Evolutionary conservation across 495 filamentous ascomycete species (phyloP).

Genomic region (Tuber aestivum): DNA sequence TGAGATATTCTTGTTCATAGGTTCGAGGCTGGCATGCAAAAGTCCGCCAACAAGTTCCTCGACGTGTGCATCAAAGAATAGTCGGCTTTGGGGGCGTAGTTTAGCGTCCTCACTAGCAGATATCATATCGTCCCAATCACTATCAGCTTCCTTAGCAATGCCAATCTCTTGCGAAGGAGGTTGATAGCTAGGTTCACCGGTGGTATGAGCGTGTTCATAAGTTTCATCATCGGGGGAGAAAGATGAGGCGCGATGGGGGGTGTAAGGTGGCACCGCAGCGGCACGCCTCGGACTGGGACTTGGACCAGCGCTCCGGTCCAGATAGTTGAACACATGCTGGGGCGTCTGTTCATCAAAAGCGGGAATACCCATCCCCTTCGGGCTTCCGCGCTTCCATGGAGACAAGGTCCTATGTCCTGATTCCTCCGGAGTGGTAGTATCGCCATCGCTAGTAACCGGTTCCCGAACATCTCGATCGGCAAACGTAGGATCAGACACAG

Average conservation of each 20-base stretch:
- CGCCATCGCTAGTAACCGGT: slow-evolving; percentile 12
- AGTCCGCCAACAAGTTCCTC: slow-evolving; percentile 74
- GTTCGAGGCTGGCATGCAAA: slow-evolving; percentile 67
- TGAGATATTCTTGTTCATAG: slow-evolving; percentile 69
- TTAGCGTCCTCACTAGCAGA: slow-evolving; percentile 76
- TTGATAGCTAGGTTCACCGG: slow-evolving; percentile 15
- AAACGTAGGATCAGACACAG: slow-evolving; percentile 22
- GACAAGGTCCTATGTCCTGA: slow-evolving; percentile 15
- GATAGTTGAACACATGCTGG: slow-evolving; percentile 25
- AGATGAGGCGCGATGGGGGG: slow-evolving; percentile 30
- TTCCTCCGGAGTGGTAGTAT: slow-evolving; percentile 24
- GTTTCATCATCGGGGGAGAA: slow-evolving; percentile 38
- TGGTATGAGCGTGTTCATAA: slow-evolving; percentile 24
- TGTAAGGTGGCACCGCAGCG: background rate
- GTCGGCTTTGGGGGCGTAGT: slow-evolving; percentile 57
- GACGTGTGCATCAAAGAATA: slow-evolving; percentile 82
- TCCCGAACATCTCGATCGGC: slow-evolving; percentile 14
- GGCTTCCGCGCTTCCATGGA: slow-evolving; percentile 31
- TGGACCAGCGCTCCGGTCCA: slow-evolving; percentile 36
- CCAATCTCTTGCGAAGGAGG: slow-evolving; percentile 29
- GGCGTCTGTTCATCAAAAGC: slow-evolving; percentile 32
- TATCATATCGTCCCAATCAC: slow-evolving; percentile 86
- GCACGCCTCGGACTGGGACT: slow-evolving; percentile 34
- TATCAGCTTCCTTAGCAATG: slow-evolving; percentile 44
- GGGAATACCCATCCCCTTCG: slow-evolving; percentile 27